Conservation (phyloP, 1,284 basidiomycete species). For the Trichosporon sp. region DNA sequence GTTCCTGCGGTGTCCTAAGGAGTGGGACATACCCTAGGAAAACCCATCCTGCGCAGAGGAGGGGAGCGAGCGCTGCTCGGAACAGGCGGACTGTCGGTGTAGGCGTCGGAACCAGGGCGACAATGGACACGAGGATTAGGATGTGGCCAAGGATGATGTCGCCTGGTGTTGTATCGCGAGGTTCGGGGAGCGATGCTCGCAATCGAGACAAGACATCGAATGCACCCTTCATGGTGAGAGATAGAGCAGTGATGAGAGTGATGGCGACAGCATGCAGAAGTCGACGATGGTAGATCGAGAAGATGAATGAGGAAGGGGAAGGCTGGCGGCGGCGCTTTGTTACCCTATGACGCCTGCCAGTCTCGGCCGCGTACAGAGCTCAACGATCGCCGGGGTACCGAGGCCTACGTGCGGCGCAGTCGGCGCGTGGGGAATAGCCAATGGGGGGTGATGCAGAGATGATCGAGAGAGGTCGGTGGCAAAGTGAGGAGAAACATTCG, state of each 20-base stretch:
- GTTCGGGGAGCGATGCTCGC: slow-evolving; percentile 14
- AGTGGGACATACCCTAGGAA: slow-evolving; percentile 21
- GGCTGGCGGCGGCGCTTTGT: not conserved
- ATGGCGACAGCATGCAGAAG: not conserved
- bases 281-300: not conserved
- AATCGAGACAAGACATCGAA: not conserved
- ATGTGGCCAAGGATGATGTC: slow-evolving; percentile 14
- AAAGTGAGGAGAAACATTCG: not conserved
- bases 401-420: not conserved
- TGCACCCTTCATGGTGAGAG: not conserved
- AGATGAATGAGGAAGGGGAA: not conserved
- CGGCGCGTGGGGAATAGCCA: not conserved
- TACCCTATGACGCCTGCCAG: not conserved
- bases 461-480: not conserved
- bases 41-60: slow-evolving; percentile 18
- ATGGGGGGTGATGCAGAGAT: not conserved
- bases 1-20: slow-evolving; percentile 20
- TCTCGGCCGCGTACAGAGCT: not conserved
- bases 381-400: not conserved
- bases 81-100: slow-evolving; percentile 29
- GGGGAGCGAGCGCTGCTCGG: slow-evolving; percentile 26
- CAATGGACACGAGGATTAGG: slow-evolving; percentile 13
- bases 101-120: slow-evolving; percentile 23
- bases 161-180: slow-evolving; percentile 3
- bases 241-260: not conserved